Evolutionary conservation across 345 rosid genomes (phyloP), one percentile per base, ranked within the genome.

Genomic region (Rhizophora mangle): DNA sequence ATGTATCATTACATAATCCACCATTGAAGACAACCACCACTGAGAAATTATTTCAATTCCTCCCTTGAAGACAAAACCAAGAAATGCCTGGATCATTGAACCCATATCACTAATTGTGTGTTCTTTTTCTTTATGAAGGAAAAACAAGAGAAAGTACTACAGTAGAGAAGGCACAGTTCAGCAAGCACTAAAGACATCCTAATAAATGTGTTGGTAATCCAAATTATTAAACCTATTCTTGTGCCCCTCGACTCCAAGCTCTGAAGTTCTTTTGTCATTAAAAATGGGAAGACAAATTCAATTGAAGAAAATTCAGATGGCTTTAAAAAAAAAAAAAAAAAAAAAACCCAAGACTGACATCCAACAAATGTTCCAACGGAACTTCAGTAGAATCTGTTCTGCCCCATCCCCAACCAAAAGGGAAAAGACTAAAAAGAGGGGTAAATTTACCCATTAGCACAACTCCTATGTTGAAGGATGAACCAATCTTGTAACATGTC

Each of bases 381-480:
- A 79, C 87, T 84, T 76, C 80, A 85, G 86, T 77, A 68, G 83
- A 82, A 84, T 62, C 81, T 76, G 84, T 80, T 84, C 79, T 26
- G 10, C 80, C 82, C 74, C 62, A 62, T 76, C 76, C 83, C 79
- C 65, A 74, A 63, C 67, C 80, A 67, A 59, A 72, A 59, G 80
- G 83, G 81, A 67, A 82, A 81, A 75, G 74, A 74, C 67, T 16
- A 69, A 68, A 78, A 79, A 74, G 68, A 58, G 68, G 83, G 77
- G 75, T 76, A 53, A 75, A 84, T 21, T 80, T 84, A 88, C 92
- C 90, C 81, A 77, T 83, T 79, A 81, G 82, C 80, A 76, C 68
- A 79, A 79, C 73, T 77, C 78, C 73, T 76, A 82, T 76, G 79
- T 73, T 76, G 81, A 62, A 71, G 68, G 64, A 75, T 66, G 78